phyloP scores from a whole-genome alignment of 192 early-diverging fungal genomes.

The Paraglomus occultum region DNA sequence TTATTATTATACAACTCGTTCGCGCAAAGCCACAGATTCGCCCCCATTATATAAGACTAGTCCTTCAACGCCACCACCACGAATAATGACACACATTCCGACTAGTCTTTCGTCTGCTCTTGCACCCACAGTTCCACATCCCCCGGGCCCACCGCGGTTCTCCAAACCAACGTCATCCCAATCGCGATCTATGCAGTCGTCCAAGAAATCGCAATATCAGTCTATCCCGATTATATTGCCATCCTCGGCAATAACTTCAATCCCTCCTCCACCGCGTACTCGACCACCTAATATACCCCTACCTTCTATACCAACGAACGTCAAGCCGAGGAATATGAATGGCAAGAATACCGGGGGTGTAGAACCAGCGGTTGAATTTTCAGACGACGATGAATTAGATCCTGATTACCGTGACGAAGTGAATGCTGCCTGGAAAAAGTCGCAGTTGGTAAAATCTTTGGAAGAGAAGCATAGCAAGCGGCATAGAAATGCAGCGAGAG shows the following conservation, averaged over 20 bases:
- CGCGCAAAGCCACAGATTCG: not conserved
- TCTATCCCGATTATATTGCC: not conserved
- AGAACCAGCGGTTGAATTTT: constrained; percentile 10
- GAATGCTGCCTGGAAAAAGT: constrained; percentile 3
- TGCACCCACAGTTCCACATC: too few species aligned
- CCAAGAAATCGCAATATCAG: too few species aligned
- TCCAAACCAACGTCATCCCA: too few species aligned
- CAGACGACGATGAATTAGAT: constrained; percentile 26
- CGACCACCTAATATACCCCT: constrained; percentile 4
- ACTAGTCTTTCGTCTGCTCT: too few species aligned
- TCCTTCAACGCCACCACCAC: not conserved
- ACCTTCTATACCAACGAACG: not conserved
- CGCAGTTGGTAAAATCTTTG: not conserved
- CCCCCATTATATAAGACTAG: not conserved
- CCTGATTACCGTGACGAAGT: constrained; percentile 29
- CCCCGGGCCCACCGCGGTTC: too few species aligned
- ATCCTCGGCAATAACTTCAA: not conserved
- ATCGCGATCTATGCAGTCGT: too few species aligned
- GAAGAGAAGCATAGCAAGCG: too few species aligned
- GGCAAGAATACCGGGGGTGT: too few species aligned
- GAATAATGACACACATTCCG: too few species aligned
- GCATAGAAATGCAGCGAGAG: too few species aligned
- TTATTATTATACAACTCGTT: not conserved
- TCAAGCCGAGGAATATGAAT: too few species aligned
- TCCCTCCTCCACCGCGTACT: not conserved